Evolutionary conservation across 306 rosid species (phyloP), one percentile per base, ranked within the genome.

Genomic region (Dryas octopetala): DNA sequence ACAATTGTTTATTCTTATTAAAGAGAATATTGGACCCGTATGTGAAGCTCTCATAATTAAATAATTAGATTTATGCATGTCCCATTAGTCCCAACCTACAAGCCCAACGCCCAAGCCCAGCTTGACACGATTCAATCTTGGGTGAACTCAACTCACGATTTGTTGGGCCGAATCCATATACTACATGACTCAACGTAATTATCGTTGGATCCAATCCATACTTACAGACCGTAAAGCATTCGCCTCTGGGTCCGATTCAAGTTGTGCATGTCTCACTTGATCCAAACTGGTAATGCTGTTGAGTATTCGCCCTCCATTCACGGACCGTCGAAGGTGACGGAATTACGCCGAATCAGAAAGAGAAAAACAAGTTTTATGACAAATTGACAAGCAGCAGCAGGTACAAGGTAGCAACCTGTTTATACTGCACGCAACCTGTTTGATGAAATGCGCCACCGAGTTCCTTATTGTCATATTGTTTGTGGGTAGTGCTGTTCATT

Each of bases 371-470:
- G 14, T 19, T 12, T 23, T 5, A 19, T 19, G 19, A 19, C 19
- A 19, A 19, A 19, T 19, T 19, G 13, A 41, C 3, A 26, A 70
- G 41, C 10, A 43, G 12, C 50, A 6, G 44, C 43, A 6, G 65
- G 46, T 0, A 28, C 32, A 19, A 54, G 75, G 51, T 55, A 41
- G 53, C 43, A 19, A 19, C 19, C 19, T 19, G 19, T 19, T 19
- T 19, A 19, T 19, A 2, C 32, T 60, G 73, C 48, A n/a, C 51
- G 40, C 57, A 52, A 67, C 68, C 11, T 76, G 74, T 80, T 62
- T n/a, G 78, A 51, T 17, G 76, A 62, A 83, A 79, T 73, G 84
- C 81, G 1, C 19, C 57, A 74, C 1, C 44, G 75, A 80, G 61
- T 45, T 79, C 32, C 32, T 28, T 28, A 28, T 28, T 2, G 32